Evolutionary conservation across 192 early-diverging fungal genomes (phyloP).

Genomic region (Paraglomus occultum): DNA sequence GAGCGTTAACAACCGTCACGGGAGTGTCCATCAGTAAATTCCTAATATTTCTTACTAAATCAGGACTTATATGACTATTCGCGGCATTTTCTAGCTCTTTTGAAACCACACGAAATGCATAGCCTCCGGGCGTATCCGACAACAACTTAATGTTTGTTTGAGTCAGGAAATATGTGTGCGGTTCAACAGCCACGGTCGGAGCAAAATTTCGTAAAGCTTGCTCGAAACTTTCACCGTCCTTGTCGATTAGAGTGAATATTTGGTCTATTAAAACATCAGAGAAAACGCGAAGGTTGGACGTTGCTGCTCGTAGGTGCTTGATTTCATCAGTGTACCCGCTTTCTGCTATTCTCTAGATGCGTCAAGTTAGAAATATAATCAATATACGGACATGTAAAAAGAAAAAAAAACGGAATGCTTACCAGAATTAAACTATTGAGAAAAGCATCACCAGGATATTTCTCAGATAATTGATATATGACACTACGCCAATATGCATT

Average conservation of each 20-base stretch:
- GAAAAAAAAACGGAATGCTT: not conserved
- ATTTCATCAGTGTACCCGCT: slow-evolving; percentile 65
- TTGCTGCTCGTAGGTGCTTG: slow-evolving; percentile 61
- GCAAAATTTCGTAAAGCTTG: slow-evolving; percentile 53
- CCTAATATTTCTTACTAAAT: too few relatives aligned
- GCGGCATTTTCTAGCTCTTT: slow-evolving; percentile 51
- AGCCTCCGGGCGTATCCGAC: slow-evolving; percentile 40
- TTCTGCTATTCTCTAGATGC: slow-evolving; percentile 55
- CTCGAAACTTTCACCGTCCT: slow-evolving; percentile 57
- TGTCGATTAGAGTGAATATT: slow-evolving; percentile 55
- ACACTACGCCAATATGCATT: slow-evolving; percentile 62
- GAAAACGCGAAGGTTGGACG: slow-evolving; percentile 64
- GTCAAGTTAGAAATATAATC: not conserved
- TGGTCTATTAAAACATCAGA: slow-evolving; percentile 61
- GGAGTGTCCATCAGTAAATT: too few relatives aligned
- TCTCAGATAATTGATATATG: slow-evolving; percentile 66
- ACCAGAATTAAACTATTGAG: slow-evolving; percentile 63
- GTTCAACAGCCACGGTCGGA: too few relatives aligned
- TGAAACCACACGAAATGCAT: slow-evolving; percentile 44
- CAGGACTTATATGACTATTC: slow-evolving; percentile 20
- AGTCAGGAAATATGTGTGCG: too few relatives aligned
- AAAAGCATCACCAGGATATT: slow-evolving; percentile 59
- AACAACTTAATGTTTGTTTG: slow-evolving; percentile 34
- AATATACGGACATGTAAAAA: not conserved
- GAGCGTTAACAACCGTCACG: too few relatives aligned